These are phyloP conservation scores for Aspergillus transmontanensis DNA, from an alignment of 2,329 filamentous ascomycete genomes.

Conservation along the genomic window DNA sequence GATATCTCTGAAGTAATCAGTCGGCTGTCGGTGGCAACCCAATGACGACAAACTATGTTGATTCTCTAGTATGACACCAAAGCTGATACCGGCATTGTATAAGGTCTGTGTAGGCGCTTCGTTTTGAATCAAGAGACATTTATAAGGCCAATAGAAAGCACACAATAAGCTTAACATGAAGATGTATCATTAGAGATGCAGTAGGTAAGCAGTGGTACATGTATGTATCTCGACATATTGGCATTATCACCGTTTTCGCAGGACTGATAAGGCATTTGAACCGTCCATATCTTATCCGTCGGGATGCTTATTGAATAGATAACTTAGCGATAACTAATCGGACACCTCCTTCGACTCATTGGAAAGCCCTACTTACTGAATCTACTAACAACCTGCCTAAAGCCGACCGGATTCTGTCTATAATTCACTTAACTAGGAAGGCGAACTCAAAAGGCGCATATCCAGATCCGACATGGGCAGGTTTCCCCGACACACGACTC, in stretches of 20 bases:
- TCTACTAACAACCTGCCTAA: neutral
- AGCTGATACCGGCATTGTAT: neutral
- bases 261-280: neutral
- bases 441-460: neutral
- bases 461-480: neutral
- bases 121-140: neutral
- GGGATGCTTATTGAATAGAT: neutral
- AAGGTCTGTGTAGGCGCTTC: neutral
- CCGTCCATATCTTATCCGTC: neutral
- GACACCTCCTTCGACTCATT: neutral
- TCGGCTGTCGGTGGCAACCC: too few relatives aligned
- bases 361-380: neutral
- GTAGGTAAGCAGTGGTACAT: neutral
- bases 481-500: neutral
- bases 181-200: neutral
- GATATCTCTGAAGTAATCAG: neutral
- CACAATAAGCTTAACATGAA: neutral
- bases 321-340: too few relatives aligned
- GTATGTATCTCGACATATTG: too few relatives aligned
- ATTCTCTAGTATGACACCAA: too few relatives aligned
- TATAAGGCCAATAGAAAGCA: neutral
- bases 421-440: neutral
- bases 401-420: neutral
- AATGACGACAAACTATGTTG: too few relatives aligned
- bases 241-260: neutral